Base-by-base conservation (phyloP, 345 rosid genomes). In the Eucalyptus regnans region DNA sequence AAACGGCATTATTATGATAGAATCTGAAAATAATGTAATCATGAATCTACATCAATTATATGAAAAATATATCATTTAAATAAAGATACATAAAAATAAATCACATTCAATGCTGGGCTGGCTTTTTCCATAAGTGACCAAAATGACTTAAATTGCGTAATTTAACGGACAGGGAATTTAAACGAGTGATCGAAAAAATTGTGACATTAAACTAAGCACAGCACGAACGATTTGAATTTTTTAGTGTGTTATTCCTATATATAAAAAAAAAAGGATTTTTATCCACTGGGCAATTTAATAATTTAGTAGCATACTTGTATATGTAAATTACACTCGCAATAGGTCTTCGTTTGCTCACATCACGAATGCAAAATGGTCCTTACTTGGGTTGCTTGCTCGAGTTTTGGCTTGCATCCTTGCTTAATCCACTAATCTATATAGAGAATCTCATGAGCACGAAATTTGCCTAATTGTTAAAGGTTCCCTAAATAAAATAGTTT, bases 331-430 rank as follows among this genome's bases (percentile, higher is more conserved):
- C 2, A 31, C 22, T 66, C 22, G 23, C 17, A 62, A 12, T 0
- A 3, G 3, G 31, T 27, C 31, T 27, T 62, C 33, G 8, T 27
- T 62, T 62, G 31, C 17, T 62, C 4, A 12, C 76, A 33, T 71
- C 2, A 9, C 44, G 25, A 9, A 71, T 71, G 81, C 44, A 33
- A 37, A 9, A 33, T 18, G 25, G 33, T 9, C 25, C 10, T 33
- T 71, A 37, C 12, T 37, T 10, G 12, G 23, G 0, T 33, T 0
- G 6, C 25, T 37, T 0, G 13, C 81, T 5, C 4, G 7, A 17
- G 27, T 33, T 71, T 33, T 71, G 44, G 41, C 44, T 18, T 10
- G 44, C 3, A 5, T 33, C 44, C 76, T 33, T 3, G 2, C 27
- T 37, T 71, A 33, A 71, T 37, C 46, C 46, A 33, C 7, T 71